Percentiles rank a stretch among this genome's conserved stretches.
Evolutionary conservation across 805 yeast genomes (phyloP).

Genomic region (Candida palmyrensis): DNA sequence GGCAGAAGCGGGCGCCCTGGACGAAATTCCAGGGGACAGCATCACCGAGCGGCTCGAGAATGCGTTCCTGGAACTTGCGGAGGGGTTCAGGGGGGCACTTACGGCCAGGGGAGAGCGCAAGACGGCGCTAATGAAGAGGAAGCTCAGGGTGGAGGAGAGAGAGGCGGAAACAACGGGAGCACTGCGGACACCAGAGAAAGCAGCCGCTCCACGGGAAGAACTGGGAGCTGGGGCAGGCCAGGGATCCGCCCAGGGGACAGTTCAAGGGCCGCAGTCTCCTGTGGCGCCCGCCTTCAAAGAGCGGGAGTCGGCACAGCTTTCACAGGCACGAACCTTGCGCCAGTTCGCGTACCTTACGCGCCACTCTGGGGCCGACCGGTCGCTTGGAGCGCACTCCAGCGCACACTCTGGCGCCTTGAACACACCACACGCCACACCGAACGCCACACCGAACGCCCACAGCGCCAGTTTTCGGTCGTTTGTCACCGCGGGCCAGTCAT

Average conservation of each 20-base stretch:
- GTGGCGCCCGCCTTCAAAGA: conserved; percentile 18
- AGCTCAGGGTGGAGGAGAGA: conserved; percentile 2
- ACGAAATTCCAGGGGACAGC: conserved; percentile 9
- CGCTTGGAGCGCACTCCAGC: too few species aligned
- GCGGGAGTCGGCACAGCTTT: conserved; percentile 19
- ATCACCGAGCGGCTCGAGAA: conserved; percentile 20
- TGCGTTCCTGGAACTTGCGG: conserved; percentile 17
- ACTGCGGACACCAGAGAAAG: too few species aligned
- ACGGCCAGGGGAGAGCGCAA: conserved; percentile 24
- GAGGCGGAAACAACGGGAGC: conserved; percentile 1
- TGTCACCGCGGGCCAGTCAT: background rate
- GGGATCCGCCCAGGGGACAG: conserved; percentile 3
- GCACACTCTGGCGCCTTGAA: conserved; percentile 1
- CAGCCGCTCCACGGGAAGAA: too few species aligned
- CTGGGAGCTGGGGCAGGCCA: conserved; percentile 4
- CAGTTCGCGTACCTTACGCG: conserved; percentile 28
- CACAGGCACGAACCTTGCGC: conserved; percentile 23
- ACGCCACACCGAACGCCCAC: conserved; percentile 3
- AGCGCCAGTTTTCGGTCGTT: too few species aligned
- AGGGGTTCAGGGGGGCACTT: conserved; percentile 22
- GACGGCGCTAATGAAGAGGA: conserved; percentile 10
- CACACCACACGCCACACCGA: conserved; percentile 5
- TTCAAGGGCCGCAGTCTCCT: background rate
- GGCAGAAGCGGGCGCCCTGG: too few species aligned
- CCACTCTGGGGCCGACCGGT: conserved; percentile 18